A percentile compares a stretch with the other conserved stretches of the same genome.
Evolutionary conservation across 1,139 yeast genomes (phyloP).

Genomic region (Debaryomyces sp.): DNA sequence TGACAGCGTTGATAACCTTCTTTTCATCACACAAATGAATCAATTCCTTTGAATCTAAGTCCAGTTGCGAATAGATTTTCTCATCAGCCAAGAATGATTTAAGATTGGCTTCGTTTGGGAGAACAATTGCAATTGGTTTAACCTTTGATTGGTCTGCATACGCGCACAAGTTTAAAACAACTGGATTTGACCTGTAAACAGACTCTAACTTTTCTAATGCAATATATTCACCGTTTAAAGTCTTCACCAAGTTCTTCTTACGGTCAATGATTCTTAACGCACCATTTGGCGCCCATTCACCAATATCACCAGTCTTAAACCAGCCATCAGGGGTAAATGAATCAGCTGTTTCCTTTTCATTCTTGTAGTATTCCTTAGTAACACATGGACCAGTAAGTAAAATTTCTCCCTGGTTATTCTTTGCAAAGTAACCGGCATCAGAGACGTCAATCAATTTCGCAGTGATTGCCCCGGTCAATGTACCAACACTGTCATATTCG

Average conservation of each 20-base stretch:
- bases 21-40: slow-evolving; percentile 52
- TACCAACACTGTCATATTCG: slow-evolving; percentile 79
- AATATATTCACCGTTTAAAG: slow-evolving; percentile 95
- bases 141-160: slow-evolving; percentile 87
- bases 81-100: slow-evolving; percentile 58
- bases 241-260: slow-evolving; percentile 94
- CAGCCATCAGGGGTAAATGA: slow-evolving; percentile 87
- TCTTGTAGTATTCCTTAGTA: slow-evolving; percentile 76
- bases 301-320: slow-evolving; percentile 98
- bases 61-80: slow-evolving; percentile 47
- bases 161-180: slow-evolving; percentile 82
- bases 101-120: slow-evolving; percentile 75
- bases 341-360: slow-evolving; percentile 75
- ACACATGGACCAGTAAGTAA: slow-evolving; percentile 77
- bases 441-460: slow-evolving; percentile 89
- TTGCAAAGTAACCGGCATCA: slow-evolving; percentile 91
- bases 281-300: slow-evolving; percentile 87
- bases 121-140: slow-evolving; percentile 89
- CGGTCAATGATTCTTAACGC: slow-evolving; percentile 86
- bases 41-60: slow-evolving; percentile 55
- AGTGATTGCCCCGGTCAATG: slow-evolving; percentile 79
- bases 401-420: slow-evolving; percentile 92
- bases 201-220: slow-evolving; percentile 94
- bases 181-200: slow-evolving; percentile 78
- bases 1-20: slow-evolving; percentile 57